Percentiles rank a stretch among this genome's conserved stretches.
Evolutionary conservation across 2,329 filamentous ascomycete species (phyloP).

Genomic region (Shiraia bambusicola): DNA sequence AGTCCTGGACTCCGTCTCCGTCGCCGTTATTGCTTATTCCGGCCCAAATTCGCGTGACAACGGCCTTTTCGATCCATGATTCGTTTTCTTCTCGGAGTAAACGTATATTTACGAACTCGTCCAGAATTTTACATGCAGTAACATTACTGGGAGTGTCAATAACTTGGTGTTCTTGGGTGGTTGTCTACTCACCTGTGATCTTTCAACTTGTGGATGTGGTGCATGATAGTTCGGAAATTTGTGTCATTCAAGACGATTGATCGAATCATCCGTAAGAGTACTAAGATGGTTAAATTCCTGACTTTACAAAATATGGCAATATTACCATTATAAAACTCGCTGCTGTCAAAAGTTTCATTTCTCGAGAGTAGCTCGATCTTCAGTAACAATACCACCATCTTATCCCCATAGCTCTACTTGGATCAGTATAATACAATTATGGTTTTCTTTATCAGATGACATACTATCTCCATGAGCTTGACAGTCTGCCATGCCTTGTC

Average conservation of each 20-base stretch:
- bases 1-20: slow-evolving; percentile 38
- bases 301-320: slow-evolving; percentile 8
- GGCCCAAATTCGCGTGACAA: slow-evolving; percentile 70
- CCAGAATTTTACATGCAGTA: slow-evolving; percentile 54
- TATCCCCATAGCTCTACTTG: slow-evolving; percentile 59
- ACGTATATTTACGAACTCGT: slow-evolving; percentile 63
- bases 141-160: slow-evolving; percentile 31
- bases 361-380: slow-evolving; percentile 66
- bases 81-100: slow-evolving; percentile 54
- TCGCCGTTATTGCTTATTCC: slow-evolving; percentile 51
- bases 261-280: slow-evolving; percentile 63
- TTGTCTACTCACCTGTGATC: slow-evolving; percentile 28
- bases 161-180: not conserved
- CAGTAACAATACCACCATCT: slow-evolving; percentile 66
- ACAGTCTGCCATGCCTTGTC: slow-evolving; percentile 60
- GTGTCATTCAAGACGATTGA: slow-evolving; percentile 61
- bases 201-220: slow-evolving; percentile 67
- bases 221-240: slow-evolving; percentile 65
- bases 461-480: slow-evolving; percentile 58
- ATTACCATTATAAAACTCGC: slow-evolving; percentile 46
- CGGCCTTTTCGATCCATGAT: slow-evolving; percentile 67
- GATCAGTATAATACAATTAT: not conserved
- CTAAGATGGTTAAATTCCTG: slow-evolving; percentile 26
- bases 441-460: not conserved
- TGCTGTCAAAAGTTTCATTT: slow-evolving; percentile 38